phyloP scores from a whole-genome alignment of 345 rosid genomes.

The Ceriops tagal region DNA sequence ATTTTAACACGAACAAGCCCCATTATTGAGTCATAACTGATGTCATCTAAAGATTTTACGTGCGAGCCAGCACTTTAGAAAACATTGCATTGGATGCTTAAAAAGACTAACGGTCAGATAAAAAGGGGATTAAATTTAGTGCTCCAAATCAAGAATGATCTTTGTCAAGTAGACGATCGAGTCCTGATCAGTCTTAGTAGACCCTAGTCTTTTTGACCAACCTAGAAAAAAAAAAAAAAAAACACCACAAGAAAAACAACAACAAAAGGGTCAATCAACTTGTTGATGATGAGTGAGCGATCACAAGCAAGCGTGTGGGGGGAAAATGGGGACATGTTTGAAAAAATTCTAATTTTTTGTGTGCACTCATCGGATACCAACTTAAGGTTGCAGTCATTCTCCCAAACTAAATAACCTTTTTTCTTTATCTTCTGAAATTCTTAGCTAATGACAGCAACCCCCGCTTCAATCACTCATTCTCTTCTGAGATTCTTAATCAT shows the following conservation, averaged over 20 bases:
- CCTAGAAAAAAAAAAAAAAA: not conserved
- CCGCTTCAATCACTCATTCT: not conserved
- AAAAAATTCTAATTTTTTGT: constrained; percentile 11
- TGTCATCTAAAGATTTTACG: not conserved
- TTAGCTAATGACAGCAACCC: not conserved
- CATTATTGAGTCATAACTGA: not conserved
- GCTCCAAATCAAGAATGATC: not conserved
- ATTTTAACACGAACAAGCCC: constrained; percentile 1
- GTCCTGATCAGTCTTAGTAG: not conserved
- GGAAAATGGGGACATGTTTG: not conserved
- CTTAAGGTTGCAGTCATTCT: not conserved
- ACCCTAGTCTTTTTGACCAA: not conserved
- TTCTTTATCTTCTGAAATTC: not conserved
- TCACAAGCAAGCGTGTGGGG: constrained; percentile 6
- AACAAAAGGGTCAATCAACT: not conserved
- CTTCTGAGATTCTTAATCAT: not conserved
- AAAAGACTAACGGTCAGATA: not conserved
- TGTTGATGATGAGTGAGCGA: not conserved
- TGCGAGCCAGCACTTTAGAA: not conserved
- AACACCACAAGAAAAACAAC: not conserved
- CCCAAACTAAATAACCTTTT: not conserved
- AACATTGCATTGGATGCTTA: not conserved
- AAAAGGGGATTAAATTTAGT: too few relatives aligned
- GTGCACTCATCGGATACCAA: constrained; percentile 25
- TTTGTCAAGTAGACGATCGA: not conserved